Evolutionary conservation across 1,139 yeast genomes (phyloP), one percentile per base, ranked within the genome.

Genomic region (Debaryomyces robertsiae): DNA sequence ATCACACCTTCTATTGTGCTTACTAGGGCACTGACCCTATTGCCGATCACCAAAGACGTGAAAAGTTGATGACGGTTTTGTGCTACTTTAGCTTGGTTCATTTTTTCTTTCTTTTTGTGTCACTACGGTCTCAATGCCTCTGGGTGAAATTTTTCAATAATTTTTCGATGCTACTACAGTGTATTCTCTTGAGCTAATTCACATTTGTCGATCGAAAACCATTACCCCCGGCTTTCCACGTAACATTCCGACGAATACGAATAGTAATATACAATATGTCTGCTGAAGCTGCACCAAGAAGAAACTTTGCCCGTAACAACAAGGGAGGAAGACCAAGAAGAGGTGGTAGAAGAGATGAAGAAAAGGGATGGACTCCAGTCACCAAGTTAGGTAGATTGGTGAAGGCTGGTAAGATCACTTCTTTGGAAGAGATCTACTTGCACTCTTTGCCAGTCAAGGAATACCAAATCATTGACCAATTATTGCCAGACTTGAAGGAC

Each of bases 371-470:
- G 98, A 85, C 84, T 65, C 99, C 99, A 79, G 98, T 93, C 72
- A 93, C 99, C 93, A 94, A 93, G 84, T 89, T 93, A 73, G 99
- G 98, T 79, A 91, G 99, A 85, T 85, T 93, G 68, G 98, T 94
- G 62, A 90, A 90, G 83, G 96, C 98, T 65, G 96, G 96, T 76
- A 93, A 93, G 86, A 82, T 93, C 78, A 77, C 94, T 73, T 76
- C 95, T 65, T 79, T 94, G 65, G 99, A 93, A 81, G 96, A 94
- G 81, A 89, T 93, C 81, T 93, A 90, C 95, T 81, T 93, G 73
- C 98, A 93, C 93, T 85, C 98, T 68, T 82, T 94, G 69, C 98
- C 98, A 72, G 94, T 93, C 75, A 93, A 94, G 91, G 99, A 93
- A 82, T 90, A 75, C 88, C 98, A 93, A 82, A 87, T 93, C 82